Evolutionary conservation across 2,329 filamentous ascomycete species (phyloP).

Genomic region (Xylaria sp.): DNA sequence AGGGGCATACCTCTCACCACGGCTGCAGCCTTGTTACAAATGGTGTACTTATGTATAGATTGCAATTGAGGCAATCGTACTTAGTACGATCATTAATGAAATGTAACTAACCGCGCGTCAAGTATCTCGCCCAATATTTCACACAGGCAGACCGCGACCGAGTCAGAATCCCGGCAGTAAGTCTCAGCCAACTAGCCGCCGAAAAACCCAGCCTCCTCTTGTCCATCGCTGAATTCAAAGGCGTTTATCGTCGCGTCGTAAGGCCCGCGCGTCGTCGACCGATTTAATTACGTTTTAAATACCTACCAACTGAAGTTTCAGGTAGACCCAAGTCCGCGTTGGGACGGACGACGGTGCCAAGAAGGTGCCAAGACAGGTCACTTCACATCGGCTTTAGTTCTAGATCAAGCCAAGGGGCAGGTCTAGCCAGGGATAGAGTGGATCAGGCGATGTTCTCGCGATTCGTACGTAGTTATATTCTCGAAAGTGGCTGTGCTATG

Average conservation of each 20-base stretch:
- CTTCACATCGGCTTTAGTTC: slow-evolving; percentile 12
- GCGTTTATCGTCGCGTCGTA: background rate
- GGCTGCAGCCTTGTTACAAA: too few relatives aligned
- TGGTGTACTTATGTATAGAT: too few relatives aligned
- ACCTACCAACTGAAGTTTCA: background rate
- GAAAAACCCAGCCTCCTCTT: too few relatives aligned
- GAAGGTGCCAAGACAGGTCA: slow-evolving; percentile 27
- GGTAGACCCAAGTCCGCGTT: background rate
- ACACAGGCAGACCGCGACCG: background rate
- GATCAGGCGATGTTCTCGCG: background rate
- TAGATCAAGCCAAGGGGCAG: slow-evolving; percentile 3
- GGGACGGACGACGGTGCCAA: slow-evolving; percentile 6
- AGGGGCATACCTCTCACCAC: too few relatives aligned
- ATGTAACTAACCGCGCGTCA: too few relatives aligned
- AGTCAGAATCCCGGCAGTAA: background rate
- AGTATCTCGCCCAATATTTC: background rate
- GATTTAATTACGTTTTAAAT: slow-evolving; percentile 15
- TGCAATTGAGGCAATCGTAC: too few relatives aligned
- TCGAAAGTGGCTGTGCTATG: slow-evolving; percentile 11
- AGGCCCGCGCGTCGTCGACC: slow-evolving; percentile 2
- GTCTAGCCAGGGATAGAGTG: background rate
- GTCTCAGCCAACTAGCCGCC: background rate
- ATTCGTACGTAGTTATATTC: slow-evolving; percentile 24
- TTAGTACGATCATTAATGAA: background rate
- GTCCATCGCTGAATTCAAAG: too few relatives aligned